phyloP scores from a whole-genome alignment of 176 grass and related monocot species.

The Areca catechu region DNA sequence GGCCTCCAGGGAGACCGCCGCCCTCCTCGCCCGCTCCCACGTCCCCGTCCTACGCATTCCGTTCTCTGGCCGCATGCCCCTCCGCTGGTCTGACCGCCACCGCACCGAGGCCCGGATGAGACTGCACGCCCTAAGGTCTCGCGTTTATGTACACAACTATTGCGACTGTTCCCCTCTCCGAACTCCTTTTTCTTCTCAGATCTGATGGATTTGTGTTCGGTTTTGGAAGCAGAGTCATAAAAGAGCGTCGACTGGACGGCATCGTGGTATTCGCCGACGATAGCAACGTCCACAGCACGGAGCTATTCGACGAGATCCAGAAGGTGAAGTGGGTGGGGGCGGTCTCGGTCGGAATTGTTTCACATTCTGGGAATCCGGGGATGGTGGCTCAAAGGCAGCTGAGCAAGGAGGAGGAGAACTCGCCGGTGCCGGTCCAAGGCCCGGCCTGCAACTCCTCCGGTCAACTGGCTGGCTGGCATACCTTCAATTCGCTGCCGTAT shows the following conservation, averaged over 20 bases:
- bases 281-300: conserved; percentile 66
- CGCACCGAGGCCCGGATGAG: conserved; percentile 30
- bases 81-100: conserved; percentile 7
- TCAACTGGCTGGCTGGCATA: conserved; percentile 52
- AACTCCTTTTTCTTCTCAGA: not conserved
- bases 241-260: conserved; percentile 46
- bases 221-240: conserved; percentile 42
- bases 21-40: conserved; percentile 12
- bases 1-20: conserved; percentile 7
- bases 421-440: conserved; percentile 65
- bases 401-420: conserved; percentile 41
- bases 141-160: conserved; percentile 1
- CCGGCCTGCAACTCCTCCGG: conserved; percentile 68
- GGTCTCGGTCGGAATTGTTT: conserved; percentile 52
- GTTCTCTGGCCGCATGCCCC: conserved; percentile 15
- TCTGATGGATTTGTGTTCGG: not conserved
- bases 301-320: conserved; percentile 89
- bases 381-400: not conserved
- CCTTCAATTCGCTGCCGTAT: conserved; percentile 37
- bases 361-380: conserved; percentile 40
- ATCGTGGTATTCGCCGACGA: conserved; percentile 93
- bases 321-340: conserved; percentile 65
- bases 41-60: conserved; percentile 13
- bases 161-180: not conserved
- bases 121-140: conserved; percentile 32